Percentiles rank a stretch among this genome's conserved stretches.
These are phyloP conservation scores for Caloboletus firmus DNA, from an alignment of 1,284 basidiomycete species.

Conservation along the genomic window DNA sequence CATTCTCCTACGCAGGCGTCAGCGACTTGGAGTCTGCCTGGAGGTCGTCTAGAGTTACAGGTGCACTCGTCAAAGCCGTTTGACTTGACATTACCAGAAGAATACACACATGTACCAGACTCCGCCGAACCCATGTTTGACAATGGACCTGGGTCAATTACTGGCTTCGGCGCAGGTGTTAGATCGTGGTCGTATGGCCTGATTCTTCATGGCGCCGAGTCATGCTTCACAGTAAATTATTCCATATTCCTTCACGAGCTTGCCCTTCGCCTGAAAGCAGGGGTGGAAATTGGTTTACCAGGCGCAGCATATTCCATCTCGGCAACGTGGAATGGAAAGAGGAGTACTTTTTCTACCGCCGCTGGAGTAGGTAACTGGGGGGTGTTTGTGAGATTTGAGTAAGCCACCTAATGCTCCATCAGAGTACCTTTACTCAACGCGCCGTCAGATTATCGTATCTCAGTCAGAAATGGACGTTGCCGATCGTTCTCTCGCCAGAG, in stretches of 20 bases:
- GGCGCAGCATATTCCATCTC: constrained; percentile 32
- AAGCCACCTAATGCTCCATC: constrained; percentile 10
- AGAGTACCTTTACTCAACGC: constrained; percentile 3
- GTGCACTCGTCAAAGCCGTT: constrained; percentile 35
- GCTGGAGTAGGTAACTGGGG: constrained; percentile 36
- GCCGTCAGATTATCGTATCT: constrained; percentile 43
- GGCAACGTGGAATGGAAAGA: constrained; percentile 35
- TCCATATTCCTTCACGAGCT: constrained; percentile 34
- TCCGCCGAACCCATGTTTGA: constrained; percentile 23
- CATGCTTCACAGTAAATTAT: constrained; percentile 34
- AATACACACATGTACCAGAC: constrained; percentile 19
- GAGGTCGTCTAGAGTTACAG: constrained; percentile 30
- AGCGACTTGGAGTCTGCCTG: constrained; percentile 25
- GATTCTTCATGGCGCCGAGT: constrained; percentile 30
- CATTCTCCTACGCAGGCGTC: constrained; percentile 33
- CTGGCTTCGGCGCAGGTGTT: constrained; percentile 33
- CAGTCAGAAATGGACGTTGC: constrained; percentile 54
- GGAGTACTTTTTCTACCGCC: constrained; percentile 29
- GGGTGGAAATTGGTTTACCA: constrained; percentile 33
- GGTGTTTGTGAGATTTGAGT: constrained; percentile 37
- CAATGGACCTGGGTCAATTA: constrained; percentile 33
- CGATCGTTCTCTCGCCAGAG: constrained; percentile 52
- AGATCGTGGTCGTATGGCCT: constrained; percentile 35
- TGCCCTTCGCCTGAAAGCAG: constrained; percentile 36
- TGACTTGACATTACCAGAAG: constrained; percentile 31